A percentile compares a stretch with the other conserved stretches of the same genome.
Evolutionary conservation across 1,139 yeast genomes (phyloP).

Genomic region (Hanseniaspora sp.): DNA sequence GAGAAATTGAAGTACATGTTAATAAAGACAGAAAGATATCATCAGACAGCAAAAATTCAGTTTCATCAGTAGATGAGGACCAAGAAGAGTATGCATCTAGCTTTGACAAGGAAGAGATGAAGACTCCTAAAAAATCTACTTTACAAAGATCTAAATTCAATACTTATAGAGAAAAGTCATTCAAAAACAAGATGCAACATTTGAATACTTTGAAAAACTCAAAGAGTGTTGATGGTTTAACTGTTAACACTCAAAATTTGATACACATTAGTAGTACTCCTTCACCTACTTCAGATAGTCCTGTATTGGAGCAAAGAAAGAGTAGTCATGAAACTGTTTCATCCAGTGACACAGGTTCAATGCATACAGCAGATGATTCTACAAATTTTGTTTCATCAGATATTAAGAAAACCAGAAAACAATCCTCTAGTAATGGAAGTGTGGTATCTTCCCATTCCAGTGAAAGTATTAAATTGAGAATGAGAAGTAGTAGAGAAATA

Average conservation of each 20-base stretch:
- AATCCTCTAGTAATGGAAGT: neutral
- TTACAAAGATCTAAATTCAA: slow-evolving; percentile 28
- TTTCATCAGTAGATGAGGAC: neutral
- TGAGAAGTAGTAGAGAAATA: neutral
- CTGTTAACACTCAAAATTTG: neutral
- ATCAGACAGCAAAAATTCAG: neutral
- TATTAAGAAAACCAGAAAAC: neutral
- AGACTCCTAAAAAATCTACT: slow-evolving; percentile 22
- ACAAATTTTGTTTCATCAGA: neutral
- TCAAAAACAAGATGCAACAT: slow-evolving; percentile 4
- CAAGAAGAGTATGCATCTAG: slow-evolving; percentile 6
- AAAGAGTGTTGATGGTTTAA: slow-evolving; percentile 5
- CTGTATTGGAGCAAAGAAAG: neutral
- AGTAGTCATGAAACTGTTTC: neutral
- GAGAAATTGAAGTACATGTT: slow-evolving; percentile 12
- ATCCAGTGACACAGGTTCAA: slow-evolving; percentile 5
- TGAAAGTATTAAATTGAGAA: neutral
- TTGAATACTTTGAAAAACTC: slow-evolving; percentile 7
- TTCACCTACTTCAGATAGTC: neutral
- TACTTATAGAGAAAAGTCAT: slow-evolving; percentile 24
- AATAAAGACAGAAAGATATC: slow-evolving; percentile 1
- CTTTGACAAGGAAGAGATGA: slow-evolving; percentile 7
- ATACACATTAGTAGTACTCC: neutral
- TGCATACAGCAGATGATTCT: slow-evolving; percentile 15
- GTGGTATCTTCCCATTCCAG: neutral